Evolutionary conservation across 192 early-diverging fungal genomes (phyloP), one percentile per base, ranked within the genome.

Genomic region (Coemansia sp.): DNA sequence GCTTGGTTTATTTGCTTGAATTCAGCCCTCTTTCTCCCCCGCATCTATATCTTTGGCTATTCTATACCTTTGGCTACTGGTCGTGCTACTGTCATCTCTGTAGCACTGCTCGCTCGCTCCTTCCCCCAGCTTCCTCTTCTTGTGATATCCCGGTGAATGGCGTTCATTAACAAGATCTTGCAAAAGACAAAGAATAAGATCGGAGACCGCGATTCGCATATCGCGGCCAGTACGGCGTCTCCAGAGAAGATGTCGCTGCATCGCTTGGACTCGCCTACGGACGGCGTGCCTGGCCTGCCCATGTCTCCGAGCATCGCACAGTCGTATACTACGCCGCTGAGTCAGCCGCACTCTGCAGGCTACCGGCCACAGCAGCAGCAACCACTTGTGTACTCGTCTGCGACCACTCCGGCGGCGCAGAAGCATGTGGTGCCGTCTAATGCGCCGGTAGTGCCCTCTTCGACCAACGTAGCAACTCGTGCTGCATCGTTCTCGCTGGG

Each of bases 111-210:
- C 7, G 2, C 32, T n/a, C n/a, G n/a, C 32, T 5, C 32, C 7
- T 35, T 7, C 32, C 32, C 32, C 32, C 32, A 35, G 7, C 7
- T 35, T 35, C 7, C 32, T n/a, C n/a, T n/a, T n/a, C n/a, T n/a
- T n/a, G n/a, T 7, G 32, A 7, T 35, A 35, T 35, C 32, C 7
- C 7, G 9, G 49, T 29, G 15, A 3, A 85, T 85, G 83, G 77
- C 83, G 47, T 85, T 85, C 65, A 80, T 85, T 59, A 85, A 85
- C 70, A 80, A 81, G 65, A 85, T 85, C 56, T 42, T 85, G 40
- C 78, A 85, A 65, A 85, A 85, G 71, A 85, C 83, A 54, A 83
- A 83, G 71, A 65, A 65, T 62, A 83, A 78, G 63, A 83, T 83
- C 65, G 58, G 72, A 35, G 76, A 78, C 22, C 65, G 76, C 2